Evolutionary conservation across 345 rosid genomes (phyloP).

Genomic region (Aquilaria sinensis): DNA sequence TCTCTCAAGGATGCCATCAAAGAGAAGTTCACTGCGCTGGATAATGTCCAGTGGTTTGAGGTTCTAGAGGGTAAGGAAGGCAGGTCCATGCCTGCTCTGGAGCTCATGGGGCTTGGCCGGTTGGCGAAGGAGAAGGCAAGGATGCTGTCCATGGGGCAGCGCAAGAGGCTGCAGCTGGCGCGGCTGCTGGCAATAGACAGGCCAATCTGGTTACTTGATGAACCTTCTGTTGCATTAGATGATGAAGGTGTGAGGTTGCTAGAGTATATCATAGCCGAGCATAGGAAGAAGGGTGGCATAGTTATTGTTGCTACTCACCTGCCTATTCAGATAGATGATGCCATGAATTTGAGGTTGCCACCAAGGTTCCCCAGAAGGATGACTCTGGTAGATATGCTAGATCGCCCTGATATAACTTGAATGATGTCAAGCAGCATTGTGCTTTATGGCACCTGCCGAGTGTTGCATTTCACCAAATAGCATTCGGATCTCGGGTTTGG

Average conservation of each 20-base stretch:
- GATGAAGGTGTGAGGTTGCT: constrained; percentile 73
- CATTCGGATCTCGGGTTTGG: no score
- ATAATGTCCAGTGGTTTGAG: constrained; percentile 87
- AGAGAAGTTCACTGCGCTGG: constrained; percentile 59
- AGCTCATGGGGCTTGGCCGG: constrained; percentile 86
- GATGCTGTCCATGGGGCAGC: constrained; percentile 89
- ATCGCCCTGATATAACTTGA: constrained; percentile 51
- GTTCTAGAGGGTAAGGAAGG: constrained; percentile 70
- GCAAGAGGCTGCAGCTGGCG: constrained; percentile 82
- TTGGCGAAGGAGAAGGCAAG: constrained; percentile 71
- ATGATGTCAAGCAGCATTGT: neutral
- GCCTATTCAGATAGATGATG: constrained; percentile 79
- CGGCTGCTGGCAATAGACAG: constrained; percentile 76
- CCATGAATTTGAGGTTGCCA: constrained; percentile 69
- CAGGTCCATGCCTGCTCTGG: constrained; percentile 65
- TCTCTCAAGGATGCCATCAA: constrained; percentile 76
- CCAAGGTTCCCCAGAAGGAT: constrained; percentile 80
- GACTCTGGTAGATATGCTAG: constrained; percentile 78
- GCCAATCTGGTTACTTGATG: constrained; percentile 87
- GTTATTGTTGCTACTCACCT: constrained; percentile 86
- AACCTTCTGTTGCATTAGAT: constrained; percentile 87
- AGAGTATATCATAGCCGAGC: constrained; percentile 63
- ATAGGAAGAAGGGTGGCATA: constrained; percentile 74
- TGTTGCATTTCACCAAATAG: no score
- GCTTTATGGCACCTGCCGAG: no score